Base-by-base conservation (phyloP, 345 rosid genomes). In the Syzygium aqueum region DNA sequence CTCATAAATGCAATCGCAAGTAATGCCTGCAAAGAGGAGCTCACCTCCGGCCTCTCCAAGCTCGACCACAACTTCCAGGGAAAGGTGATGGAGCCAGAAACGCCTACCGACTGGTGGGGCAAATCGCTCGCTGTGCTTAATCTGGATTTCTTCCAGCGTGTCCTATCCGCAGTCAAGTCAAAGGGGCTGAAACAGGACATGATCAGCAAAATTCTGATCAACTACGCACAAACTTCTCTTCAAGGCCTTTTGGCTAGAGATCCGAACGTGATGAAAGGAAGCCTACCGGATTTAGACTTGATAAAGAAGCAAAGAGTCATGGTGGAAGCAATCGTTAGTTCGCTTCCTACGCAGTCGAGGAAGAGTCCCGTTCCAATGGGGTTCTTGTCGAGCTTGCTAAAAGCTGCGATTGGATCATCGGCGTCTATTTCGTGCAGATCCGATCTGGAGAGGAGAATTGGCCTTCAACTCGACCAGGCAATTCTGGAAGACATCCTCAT, bases 401-500 rank as follows among this genome's bases (percentile, higher is more conserved):
- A 97, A 91, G 90, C 95, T 59, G 93, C 95, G 11, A 96, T 96
- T 82, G 93, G 94, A n/a, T 92, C 96, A 49, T 92, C 95, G 13
- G 93, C 94, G 13, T 88, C 92, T 53, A 93, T 93, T n/a, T 92
- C 96, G 11, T 95, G 98, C 87, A 94, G 95, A 89, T 92, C 98
- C 0, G 98, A 97, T 89, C 89, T 97, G 85, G 99, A 97, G 90
- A 90, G 98, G 86, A 91, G 99, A 54, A 95, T 97, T 2, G 98
- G 99, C 84, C 96, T 96, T 73, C 99, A 97, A 77, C 93, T 97
- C 43, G 99, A 97, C 88, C 99, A 97, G 89, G 99, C 99, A 25
- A 97, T 97, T 88, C 98, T 95, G n/a, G 99, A 96, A 90, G 99
- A 97, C 89, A 93, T 97, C 87, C 93, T 97, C 65, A 94, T 97